Base-by-base conservation (phyloP, 2,329 filamentous ascomycete genomes). In the Mariannaea sp. region DNA sequence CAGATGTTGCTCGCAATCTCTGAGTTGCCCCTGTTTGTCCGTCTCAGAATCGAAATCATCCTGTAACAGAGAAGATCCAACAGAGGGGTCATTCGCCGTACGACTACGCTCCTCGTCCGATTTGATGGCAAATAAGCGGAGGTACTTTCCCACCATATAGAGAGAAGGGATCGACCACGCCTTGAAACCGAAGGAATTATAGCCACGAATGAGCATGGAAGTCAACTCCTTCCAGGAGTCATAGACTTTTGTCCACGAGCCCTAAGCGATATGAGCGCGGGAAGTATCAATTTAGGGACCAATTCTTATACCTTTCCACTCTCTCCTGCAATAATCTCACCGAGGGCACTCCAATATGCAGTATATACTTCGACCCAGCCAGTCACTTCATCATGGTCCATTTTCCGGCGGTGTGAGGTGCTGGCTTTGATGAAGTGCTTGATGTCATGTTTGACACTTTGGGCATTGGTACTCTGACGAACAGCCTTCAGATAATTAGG, bases 81-180 rank as follows among this genome's bases (percentile, higher is more conserved):
- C 68, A 7, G 76, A 74, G 27, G 67, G 71, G 6, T 71, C 68
- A 13, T 59, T 61, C 5, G 71, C 56, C 14, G 65, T 75, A 50
- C 66, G 71, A 54, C 70, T 75, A 19, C 80, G 77, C 66, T 89
- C 87, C 30, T 87, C 83, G 70, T 99, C 94, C 50, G 94, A 92
- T 67, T 88, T 90, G 70, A 97, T 94, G 41, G 94, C 94, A 73
- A 96, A 95, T 36, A 88, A 77, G 55, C 94, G 82, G 54, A 99
- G 74, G 69, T 95, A 92, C 73, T 91, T 96, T 49, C 92, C 92
- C 19, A 88, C 86, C 46, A 89, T 82, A 68, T 97, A 97, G 32
- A 99, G 79, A 68, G 90, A 92, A 3, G 94, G 92, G 45, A 99
- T 85, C 0, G 92, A 94, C 93, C 94, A 99, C 26, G 91, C 87